A percentile compares a stretch with the other conserved stretches of the same genome.
Evolutionary conservation across 495 filamentous ascomycete species (phyloP).

Genomic region (Xylaria castorea): DNA sequence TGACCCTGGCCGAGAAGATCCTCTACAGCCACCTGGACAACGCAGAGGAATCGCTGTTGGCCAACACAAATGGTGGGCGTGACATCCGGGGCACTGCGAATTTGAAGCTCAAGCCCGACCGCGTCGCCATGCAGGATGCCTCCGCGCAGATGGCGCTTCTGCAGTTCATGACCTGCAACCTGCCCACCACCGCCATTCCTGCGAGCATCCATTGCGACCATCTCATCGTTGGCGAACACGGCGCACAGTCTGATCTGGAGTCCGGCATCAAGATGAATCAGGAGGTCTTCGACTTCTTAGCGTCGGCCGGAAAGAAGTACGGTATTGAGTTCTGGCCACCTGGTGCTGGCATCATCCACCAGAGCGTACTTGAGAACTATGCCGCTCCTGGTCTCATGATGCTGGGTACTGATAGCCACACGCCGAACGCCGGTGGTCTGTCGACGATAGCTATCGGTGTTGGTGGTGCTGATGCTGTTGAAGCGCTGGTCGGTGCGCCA

Average conservation of each 20-base stretch:
- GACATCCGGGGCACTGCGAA: conserved; percentile 86
- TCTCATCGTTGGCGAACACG: conserved; percentile 94
- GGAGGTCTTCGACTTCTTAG: conserved; percentile 97
- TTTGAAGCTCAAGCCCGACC: conserved; percentile 95
- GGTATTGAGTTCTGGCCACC: conserved; percentile 99
- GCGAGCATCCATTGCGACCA: conserved; percentile 99
- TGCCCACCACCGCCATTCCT: conserved; percentile 90
- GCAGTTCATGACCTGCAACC: conserved; percentile 97
- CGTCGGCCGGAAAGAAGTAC: conserved; percentile 92
- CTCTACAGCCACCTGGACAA: conserved; percentile 94
- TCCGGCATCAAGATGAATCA: conserved; percentile 89
- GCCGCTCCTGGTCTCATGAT: conserved; percentile 98
- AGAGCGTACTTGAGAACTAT: conserved; percentile 98
- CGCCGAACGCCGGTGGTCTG: conserved; percentile 92
- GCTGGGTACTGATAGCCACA: conserved; percentile 99
- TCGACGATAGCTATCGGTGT: conserved; percentile 97
- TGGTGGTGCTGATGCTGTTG: conserved; percentile 95
- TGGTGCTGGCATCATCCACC: conserved; percentile 98
- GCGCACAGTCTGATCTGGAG: conserved; percentile 86
- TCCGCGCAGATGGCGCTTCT: conserved; percentile 97
- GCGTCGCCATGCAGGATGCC: conserved; percentile 99
- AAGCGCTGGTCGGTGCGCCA: conserved; percentile 92
- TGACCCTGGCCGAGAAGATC: conserved; percentile 96
- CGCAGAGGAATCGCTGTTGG: conserved; percentile 81
- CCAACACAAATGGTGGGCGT: conserved; percentile 79